A percentile compares a stretch with the other conserved stretches of the same genome.
phyloP scores from a whole-genome alignment of 768 basidiomycete species.

The Bullera alba region DNA sequence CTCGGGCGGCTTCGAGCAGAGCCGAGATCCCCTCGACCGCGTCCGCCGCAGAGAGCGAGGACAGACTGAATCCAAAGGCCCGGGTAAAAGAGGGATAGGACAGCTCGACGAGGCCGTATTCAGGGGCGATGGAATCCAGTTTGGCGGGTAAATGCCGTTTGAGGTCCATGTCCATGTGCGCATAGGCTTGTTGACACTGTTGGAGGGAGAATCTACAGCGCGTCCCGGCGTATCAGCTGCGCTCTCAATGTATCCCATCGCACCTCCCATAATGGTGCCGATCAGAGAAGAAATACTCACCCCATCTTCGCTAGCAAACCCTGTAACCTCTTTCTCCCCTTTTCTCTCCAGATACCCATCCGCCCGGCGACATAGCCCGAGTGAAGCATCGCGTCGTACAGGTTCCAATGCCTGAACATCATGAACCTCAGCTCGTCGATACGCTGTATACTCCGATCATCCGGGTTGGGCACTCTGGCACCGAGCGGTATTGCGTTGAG shows the following conservation, averaged over 20 bases:
- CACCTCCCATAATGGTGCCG: no score
- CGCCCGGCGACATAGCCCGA: constrained; percentile 92
- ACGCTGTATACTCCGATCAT: constrained; percentile 73
- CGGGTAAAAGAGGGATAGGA: constrained; percentile 89
- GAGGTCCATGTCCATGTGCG: constrained; percentile 94
- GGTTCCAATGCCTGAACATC: constrained; percentile 92
- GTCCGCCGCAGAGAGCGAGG: constrained; percentile 84
- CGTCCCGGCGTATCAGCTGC: neutral
- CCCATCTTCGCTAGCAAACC: constrained; percentile 98
- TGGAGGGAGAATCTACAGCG: constrained; percentile 72
- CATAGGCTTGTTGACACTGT: constrained; percentile 87
- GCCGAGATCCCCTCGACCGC: constrained; percentile 83
- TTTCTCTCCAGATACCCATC: constrained; percentile 93
- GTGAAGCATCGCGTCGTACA: constrained; percentile 97
- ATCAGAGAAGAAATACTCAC: constrained; percentile 53
- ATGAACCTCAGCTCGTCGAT: constrained; percentile 89
- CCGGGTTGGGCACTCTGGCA: constrained; percentile 52
- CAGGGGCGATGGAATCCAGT: constrained; percentile 81
- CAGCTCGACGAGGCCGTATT: constrained; percentile 89
- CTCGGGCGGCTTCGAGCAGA: constrained; percentile 81
- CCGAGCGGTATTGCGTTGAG: constrained; percentile 54
- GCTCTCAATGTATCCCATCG: no score
- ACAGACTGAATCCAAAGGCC: constrained; percentile 79
- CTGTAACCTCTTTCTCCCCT: constrained; percentile 76
- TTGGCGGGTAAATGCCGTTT: constrained; percentile 72